These are phyloP conservation scores for Umbilicaria muhlenbergii DNA, from an alignment of 495 filamentous ascomycete species.

Conservation along the genomic window DNA sequence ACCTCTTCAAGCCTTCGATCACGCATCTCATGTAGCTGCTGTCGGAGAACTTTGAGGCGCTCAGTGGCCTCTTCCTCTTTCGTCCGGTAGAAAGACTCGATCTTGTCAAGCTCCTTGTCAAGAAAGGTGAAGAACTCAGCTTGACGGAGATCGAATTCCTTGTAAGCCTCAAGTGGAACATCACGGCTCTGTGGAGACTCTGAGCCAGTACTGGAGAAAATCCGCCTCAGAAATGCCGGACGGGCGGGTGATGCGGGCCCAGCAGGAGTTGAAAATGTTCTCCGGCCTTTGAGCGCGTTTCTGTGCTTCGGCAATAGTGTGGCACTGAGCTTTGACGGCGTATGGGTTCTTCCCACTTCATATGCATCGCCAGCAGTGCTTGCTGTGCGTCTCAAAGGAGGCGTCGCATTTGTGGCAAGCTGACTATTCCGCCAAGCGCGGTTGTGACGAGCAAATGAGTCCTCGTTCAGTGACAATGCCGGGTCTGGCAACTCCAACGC, in stretches of 20 bases:
- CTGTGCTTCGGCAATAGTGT: conserved; percentile 15
- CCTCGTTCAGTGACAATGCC: conserved; percentile 32
- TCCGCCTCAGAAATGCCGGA: conserved; percentile 20
- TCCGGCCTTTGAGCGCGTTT: conserved; percentile 14
- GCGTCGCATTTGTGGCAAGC: conserved; percentile 10
- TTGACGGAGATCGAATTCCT: conserved; percentile 42
- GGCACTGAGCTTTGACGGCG: conserved; percentile 14
- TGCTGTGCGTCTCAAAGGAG: conserved; percentile 4
- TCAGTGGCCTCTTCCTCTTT: conserved; percentile 69
- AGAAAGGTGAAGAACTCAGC: conserved; percentile 68
- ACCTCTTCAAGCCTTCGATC: conserved; percentile 62
- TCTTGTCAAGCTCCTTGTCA: conserved; percentile 66
- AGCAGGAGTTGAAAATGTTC: conserved; percentile 10
- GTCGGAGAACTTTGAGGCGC: conserved; percentile 50
- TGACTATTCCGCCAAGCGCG: conserved; percentile 14
- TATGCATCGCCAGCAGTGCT: conserved; percentile 20
- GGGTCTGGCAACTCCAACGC: conserved; percentile 59
- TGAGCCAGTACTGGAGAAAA: conserved; percentile 23
- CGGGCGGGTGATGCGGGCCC: background rate
- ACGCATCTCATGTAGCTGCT: conserved; percentile 79
- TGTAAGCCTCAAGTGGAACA: conserved; percentile 29
- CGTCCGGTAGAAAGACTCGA: conserved; percentile 67
- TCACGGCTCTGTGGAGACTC: conserved; percentile 17
- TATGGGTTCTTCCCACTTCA: conserved; percentile 21
- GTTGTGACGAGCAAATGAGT: conserved; percentile 14